Evolutionary conservation across 306 rosid species (phyloP).

Genomic region (Datisca glomerata): DNA sequence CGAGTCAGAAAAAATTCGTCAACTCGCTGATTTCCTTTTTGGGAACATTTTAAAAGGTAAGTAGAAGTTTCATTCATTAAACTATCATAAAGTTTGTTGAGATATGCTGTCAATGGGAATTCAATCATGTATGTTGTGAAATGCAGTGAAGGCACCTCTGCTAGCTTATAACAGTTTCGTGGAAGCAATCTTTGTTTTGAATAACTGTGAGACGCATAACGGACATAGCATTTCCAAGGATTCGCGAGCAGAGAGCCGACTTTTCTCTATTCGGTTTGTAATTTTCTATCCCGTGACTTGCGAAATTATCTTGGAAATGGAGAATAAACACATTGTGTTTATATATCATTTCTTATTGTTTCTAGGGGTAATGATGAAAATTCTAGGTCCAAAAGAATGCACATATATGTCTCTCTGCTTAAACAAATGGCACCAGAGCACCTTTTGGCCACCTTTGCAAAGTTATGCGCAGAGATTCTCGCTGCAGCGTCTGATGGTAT

Average conservation of each 20-base stretch:
- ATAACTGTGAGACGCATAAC: constrained; percentile 56
- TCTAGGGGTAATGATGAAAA: constrained; percentile 74
- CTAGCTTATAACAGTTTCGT: constrained; percentile 85
- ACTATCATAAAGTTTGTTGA: no score
- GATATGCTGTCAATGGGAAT: no score
- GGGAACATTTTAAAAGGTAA: constrained; percentile 86
- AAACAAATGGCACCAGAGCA: constrained; percentile 98
- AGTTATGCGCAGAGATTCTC: constrained; percentile 81
- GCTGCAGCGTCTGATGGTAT: constrained; percentile 89
- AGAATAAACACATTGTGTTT: constrained; percentile 4
- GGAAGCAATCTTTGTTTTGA: constrained; percentile 83
- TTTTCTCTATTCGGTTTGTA: constrained; percentile 68
- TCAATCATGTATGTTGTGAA: no score
- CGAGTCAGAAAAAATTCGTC: constrained; percentile 80
- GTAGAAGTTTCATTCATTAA: background rate
- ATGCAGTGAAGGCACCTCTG: constrained; percentile 83
- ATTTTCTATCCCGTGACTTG: background rate
- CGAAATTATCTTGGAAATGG: constrained; percentile 10
- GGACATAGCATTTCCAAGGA: constrained; percentile 48
- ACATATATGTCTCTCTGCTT: constrained; percentile 70
- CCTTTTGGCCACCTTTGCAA: constrained; percentile 83
- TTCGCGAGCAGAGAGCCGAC: constrained; percentile 41
- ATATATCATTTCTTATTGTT: constrained; percentile 8
- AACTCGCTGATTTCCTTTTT: constrained; percentile 64
- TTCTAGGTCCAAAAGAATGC: constrained; percentile 77